phyloP scores from a whole-genome alignment of 169 alveolate species.

The Cyclospora cayetanensis region DNA sequence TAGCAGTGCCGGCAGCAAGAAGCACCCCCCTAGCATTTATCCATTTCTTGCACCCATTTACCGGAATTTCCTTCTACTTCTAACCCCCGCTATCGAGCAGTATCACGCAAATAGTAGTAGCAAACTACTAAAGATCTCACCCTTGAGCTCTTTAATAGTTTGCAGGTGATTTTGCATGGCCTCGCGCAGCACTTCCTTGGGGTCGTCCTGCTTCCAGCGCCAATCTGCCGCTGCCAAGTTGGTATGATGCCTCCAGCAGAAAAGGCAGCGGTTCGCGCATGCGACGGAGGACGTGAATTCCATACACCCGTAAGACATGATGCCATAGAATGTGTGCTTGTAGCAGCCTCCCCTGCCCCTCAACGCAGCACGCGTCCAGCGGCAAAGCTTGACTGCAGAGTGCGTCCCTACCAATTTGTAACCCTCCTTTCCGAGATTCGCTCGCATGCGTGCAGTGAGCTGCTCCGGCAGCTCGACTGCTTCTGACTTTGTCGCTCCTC shows the following conservation, averaged over 20 bases:
- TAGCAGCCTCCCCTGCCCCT: constrained; percentile 93
- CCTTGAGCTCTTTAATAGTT: constrained; percentile 66
- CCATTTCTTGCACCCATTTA: too few relatives aligned
- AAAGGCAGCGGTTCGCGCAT: constrained; percentile 93
- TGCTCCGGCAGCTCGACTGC: neutral
- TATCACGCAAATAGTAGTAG: too few relatives aligned
- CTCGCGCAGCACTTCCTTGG: constrained; percentile 77
- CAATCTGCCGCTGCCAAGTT: constrained; percentile 89
- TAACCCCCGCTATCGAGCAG: too few relatives aligned
- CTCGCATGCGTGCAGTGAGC: constrained; percentile 70
- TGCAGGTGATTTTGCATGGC: constrained; percentile 39
- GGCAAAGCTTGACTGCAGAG: constrained; percentile 91
- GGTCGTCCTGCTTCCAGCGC: constrained; percentile 89
- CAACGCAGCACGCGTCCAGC: constrained; percentile 87
- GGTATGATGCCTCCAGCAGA: constrained; percentile 94
- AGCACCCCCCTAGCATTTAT: too few relatives aligned
- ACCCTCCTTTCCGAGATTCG: constrained; percentile 76
- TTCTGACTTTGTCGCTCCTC: neutral
- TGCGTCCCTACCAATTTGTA: constrained; percentile 89
- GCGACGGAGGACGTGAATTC: constrained; percentile 92
- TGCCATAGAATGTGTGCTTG: constrained; percentile 93
- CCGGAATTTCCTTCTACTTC: too few relatives aligned
- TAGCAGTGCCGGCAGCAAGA: too few relatives aligned
- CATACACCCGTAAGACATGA: constrained; percentile 89
- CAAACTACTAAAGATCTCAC: neutral